These are phyloP conservation scores for Chloranthus sessilifolius DNA, from an alignment of 164 flowering plant genomes.

Conservation along the genomic window DNA sequence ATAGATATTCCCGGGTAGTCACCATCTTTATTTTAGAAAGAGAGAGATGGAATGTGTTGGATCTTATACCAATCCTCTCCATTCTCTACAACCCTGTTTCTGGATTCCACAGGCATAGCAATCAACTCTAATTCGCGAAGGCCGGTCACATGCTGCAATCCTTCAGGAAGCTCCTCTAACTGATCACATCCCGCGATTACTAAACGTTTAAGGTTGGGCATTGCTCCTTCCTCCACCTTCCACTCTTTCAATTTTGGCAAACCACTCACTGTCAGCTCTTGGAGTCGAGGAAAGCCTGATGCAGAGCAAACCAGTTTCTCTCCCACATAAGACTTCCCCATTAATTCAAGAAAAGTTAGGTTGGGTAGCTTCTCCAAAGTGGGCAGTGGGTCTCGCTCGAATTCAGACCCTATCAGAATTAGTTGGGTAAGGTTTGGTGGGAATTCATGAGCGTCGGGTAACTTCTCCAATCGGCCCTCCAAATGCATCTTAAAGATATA, in stretches of 20 bases:
- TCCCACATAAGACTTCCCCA: conserved; percentile 1
- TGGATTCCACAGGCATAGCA: not conserved
- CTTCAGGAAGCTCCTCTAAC: conserved; percentile 24
- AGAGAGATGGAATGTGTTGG: not conserved
- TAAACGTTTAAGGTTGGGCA: not conserved
- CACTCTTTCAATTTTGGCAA: not conserved
- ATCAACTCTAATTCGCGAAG: conserved; percentile 1
- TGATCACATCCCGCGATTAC: conserved; percentile 6
- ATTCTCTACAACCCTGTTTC: not conserved
- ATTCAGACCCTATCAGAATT: not conserved
- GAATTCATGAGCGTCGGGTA: not conserved
- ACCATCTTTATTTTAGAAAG: no score
- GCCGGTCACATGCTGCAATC: conserved; percentile 21
- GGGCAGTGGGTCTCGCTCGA: not conserved
- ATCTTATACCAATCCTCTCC: not conserved
- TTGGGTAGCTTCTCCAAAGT: not conserved
- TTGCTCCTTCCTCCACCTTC: conserved; percentile 4
- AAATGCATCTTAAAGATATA: not conserved
- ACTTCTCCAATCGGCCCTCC: not conserved
- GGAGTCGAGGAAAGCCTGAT: not conserved
- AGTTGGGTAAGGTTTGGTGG: conserved; percentile 4
- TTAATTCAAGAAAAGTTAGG: not conserved
- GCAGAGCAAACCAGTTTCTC: conserved; percentile 5
- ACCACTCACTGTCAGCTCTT: not conserved
- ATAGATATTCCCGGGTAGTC: no score